phyloP scores from a whole-genome alignment of 495 filamentous ascomycete species.

The Pyrenula aspistea region DNA sequence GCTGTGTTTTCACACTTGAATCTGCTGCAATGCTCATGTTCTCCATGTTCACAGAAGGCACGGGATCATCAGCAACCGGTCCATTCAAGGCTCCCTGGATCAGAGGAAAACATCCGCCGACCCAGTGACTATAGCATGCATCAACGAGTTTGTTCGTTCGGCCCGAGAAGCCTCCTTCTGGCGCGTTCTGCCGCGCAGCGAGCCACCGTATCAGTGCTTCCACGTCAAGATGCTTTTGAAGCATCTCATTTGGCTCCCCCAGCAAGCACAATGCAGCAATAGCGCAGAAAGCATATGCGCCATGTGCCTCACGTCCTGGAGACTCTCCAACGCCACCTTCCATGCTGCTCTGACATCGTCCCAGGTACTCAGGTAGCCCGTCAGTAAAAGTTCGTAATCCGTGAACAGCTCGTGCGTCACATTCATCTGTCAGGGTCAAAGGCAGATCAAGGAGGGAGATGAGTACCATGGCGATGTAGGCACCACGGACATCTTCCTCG shows the following conservation, averaged over 20 bases:
- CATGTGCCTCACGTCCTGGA: slow-evolving; percentile 83
- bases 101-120: slow-evolving; percentile 86
- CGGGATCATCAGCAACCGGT: slow-evolving; percentile 14
- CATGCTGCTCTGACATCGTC: slow-evolving; percentile 70
- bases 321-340: slow-evolving; percentile 83
- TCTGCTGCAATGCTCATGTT: neutral
- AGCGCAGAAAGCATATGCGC: slow-evolving; percentile 92
- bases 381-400: slow-evolving; percentile 45
- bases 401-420: slow-evolving; percentile 27
- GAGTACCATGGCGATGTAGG: slow-evolving; percentile 77
- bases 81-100: slow-evolving; percentile 67
- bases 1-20: neutral
- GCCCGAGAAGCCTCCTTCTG: slow-evolving; percentile 84
- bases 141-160: slow-evolving; percentile 98
- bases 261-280: slow-evolving; percentile 77
- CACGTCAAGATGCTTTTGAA: slow-evolving; percentile 60
- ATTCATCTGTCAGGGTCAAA: slow-evolving; percentile 56
- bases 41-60: neutral
- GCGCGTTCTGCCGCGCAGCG: slow-evolving; percentile 75
- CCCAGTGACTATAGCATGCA: slow-evolving; percentile 96
- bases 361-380: slow-evolving; percentile 66
- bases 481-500: slow-evolving; percentile 87
- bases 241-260: slow-evolving; percentile 46
- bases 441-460: slow-evolving; percentile 76
- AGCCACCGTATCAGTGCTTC: slow-evolving; percentile 73